These are phyloP conservation scores for Chlamydomonas applanata DNA, from an alignment of 139 green algal species.

Conservation along the genomic window DNA sequence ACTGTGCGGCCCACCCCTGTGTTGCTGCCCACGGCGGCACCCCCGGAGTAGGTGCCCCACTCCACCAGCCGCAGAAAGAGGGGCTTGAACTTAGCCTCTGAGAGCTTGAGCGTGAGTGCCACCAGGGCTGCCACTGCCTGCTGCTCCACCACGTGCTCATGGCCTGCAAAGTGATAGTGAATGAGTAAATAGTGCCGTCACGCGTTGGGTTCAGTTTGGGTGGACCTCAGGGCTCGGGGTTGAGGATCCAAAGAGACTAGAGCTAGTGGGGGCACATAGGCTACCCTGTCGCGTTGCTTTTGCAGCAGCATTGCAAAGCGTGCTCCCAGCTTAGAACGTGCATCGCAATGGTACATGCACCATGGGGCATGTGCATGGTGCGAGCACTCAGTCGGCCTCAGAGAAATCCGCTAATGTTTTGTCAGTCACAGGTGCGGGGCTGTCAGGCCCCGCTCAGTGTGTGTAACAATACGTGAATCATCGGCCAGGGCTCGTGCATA, in stretches of 20 bases:
- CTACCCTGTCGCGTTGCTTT: too few relatives aligned
- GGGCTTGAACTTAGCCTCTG: conserved; percentile 86
- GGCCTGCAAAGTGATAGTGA: neutral
- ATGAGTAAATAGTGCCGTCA: neutral
- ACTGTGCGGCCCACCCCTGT: conserved; percentile 24
- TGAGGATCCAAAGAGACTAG: too few relatives aligned
- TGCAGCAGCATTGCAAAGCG: too few relatives aligned
- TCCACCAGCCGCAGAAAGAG: conserved; percentile 87
- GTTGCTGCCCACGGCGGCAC: conserved; percentile 8
- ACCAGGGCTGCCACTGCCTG: conserved; percentile 58
- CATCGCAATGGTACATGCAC: too few relatives aligned
- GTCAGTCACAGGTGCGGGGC: conserved; percentile 17
- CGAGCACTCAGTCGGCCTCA: conserved; percentile 34
- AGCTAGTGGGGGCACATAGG: too few relatives aligned
- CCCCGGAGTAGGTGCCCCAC: conserved; percentile 56
- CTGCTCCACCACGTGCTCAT: conserved; percentile 42
- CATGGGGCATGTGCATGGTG: too few relatives aligned
- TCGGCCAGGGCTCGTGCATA: too few relatives aligned
- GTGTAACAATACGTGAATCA: conserved; percentile 22
- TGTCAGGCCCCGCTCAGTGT: neutral
- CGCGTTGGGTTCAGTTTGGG: too few relatives aligned
- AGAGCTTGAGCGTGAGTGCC: conserved; percentile 85
- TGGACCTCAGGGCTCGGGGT: too few relatives aligned
- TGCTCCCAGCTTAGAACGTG: too few relatives aligned
- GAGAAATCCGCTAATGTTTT: conserved; percentile 59